Percentiles rank a stretch among this genome's conserved stretches.
Conservation (phyloP, 2,329 filamentous ascomycete species). For the Rhytidhysteron rufulum region DNA sequence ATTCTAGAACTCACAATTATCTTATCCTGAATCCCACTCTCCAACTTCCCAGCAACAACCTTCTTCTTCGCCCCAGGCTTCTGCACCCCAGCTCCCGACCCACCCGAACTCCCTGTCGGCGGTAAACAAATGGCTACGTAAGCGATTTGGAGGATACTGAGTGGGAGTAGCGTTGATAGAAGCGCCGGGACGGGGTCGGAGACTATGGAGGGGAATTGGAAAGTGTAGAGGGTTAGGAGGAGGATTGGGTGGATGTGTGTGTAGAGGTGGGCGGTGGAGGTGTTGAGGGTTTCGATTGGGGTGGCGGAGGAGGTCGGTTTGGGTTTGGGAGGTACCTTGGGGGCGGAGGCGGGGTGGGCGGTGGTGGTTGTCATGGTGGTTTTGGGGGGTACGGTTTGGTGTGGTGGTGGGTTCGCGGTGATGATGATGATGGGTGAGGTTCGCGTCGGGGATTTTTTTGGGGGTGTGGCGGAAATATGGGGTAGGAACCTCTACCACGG, state of each 20-base stretch:
- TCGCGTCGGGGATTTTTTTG: neutral
- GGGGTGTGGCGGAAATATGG: neutral
- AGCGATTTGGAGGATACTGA: constrained; percentile 60
- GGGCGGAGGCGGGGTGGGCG: too few relatives aligned
- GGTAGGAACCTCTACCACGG: too few relatives aligned
- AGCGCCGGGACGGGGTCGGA: constrained; percentile 65
- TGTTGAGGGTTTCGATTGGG: constrained; percentile 47
- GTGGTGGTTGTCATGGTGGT: constrained; percentile 5
- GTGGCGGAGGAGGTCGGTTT: constrained; percentile 14
- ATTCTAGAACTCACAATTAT: constrained; percentile 46
- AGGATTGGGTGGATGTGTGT: constrained; percentile 66
- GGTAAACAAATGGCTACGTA: constrained; percentile 60
- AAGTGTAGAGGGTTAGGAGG: constrained; percentile 60
- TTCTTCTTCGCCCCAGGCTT: constrained; percentile 45
- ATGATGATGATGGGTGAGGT: neutral
- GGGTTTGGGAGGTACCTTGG: constrained; percentile 14
- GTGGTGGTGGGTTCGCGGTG: neutral
- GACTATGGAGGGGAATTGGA: constrained; percentile 65
- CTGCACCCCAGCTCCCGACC: constrained; percentile 5
- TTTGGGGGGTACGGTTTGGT: neutral
- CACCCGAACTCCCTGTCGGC: constrained; percentile 41
- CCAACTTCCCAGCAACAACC: constrained; percentile 37
- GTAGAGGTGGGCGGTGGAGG: constrained; percentile 50
- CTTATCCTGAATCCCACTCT: constrained; percentile 20
- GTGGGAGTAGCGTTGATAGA: constrained; percentile 55